These are phyloP conservation scores for Cicer chorassanicum DNA, from an alignment of 306 rosid species.

Conservation along the genomic window DNA sequence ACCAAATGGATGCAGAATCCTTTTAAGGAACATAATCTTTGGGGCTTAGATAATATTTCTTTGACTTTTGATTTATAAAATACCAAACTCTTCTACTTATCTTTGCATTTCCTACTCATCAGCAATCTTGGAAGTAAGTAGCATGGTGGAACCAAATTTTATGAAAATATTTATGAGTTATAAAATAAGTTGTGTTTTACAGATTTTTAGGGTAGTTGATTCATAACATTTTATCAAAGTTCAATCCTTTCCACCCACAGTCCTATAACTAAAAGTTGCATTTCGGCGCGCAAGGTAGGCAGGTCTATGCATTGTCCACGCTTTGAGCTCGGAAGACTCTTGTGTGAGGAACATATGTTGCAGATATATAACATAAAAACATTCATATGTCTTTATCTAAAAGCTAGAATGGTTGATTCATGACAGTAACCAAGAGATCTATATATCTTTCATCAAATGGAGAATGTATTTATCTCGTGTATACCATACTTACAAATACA, in stretches of 20 bases:
- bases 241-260: neutral
- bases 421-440: constrained; percentile 25
- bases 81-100: constrained; percentile 26
- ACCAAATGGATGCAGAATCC: constrained; percentile 19
- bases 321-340: neutral
- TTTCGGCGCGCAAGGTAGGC: neutral
- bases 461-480: constrained; percentile 20
- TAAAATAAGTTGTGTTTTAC: neutral
- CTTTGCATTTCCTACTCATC: constrained; percentile 26
- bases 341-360: neutral
- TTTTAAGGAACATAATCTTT: neutral
- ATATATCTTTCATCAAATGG: constrained; percentile 6
- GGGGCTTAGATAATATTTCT: constrained; percentile 8
- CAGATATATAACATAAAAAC: constrained; percentile 4
- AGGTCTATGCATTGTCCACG: neutral
- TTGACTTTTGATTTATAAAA: constrained; percentile 36
- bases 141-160: constrained; percentile 29
- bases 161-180: neutral
- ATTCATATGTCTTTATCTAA: neutral
- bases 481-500: constrained; percentile 9
- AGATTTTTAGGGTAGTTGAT: neutral
- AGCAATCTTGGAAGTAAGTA: constrained; percentile 22
- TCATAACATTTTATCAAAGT: neutral
- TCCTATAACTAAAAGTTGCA: neutral
- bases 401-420: constrained; percentile 11